Conservation (phyloP, 2,329 filamentous ascomycete genomes). For the Teratosphaeriaceae sp. region DNA sequence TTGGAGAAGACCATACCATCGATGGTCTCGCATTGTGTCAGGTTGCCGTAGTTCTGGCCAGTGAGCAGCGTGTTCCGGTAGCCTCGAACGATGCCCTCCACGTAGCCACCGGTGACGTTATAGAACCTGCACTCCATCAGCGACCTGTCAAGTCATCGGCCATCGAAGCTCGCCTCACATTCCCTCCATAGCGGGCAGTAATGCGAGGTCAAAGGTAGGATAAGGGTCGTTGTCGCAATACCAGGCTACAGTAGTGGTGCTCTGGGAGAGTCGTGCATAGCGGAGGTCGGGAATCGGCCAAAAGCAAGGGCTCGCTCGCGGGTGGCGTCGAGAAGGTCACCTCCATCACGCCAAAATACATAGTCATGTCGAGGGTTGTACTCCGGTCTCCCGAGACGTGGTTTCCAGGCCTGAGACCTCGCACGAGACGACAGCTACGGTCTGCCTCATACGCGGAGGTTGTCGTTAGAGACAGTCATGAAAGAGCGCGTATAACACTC, state of each 20-base stretch:
- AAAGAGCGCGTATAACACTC: no score
- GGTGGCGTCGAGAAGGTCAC: no score
- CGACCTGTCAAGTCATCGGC: not conserved
- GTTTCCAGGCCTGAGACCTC: no score
- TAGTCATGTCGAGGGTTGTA: no score
- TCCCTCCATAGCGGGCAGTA: conserved; percentile 33
- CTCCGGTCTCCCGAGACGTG: no score
- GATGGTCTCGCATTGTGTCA: conserved; percentile 96
- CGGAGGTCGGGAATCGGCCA: conserved; percentile 2
- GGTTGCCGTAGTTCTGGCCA: conserved; percentile 83
- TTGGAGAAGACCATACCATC: conserved; percentile 59
- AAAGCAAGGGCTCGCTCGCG: not conserved
- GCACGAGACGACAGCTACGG: no score
- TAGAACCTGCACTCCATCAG: conserved; percentile 28
- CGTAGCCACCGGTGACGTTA: conserved; percentile 61
- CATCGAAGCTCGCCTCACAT: conserved; percentile 32
- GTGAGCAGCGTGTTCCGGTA: conserved; percentile 94
- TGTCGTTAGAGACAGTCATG: no score
- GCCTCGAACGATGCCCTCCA: conserved; percentile 94
- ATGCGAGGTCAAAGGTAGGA: not conserved
- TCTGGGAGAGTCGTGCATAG: no score
- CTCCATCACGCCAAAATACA: no score
- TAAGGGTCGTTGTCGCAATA: not conserved
- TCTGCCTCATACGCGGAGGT: no score
- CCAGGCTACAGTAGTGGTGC: not conserved